Base-by-base conservation (phyloP, 2,329 filamentous ascomycete species). In the Myriosclerotinia scirpicola region DNA sequence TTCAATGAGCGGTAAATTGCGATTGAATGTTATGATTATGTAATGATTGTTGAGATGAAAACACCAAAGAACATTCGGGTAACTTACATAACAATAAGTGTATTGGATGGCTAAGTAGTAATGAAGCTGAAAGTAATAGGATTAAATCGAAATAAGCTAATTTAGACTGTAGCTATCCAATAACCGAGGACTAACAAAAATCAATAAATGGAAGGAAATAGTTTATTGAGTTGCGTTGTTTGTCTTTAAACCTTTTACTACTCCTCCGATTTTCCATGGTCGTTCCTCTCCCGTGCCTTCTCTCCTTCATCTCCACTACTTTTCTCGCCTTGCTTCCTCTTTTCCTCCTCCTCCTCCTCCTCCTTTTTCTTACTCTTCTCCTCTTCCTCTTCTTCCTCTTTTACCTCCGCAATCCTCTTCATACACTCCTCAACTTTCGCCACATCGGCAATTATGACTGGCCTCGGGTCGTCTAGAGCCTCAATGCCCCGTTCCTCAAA, bases 381-480 rank as follows among this genome's bases (percentile, higher is more conserved):
- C 12, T 11, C 17, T 2, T 52, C 7, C 9, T 30, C 1, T 42
- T n/a, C 11, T n/a, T 34, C 4, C 15, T 54, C 36, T 2, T 54
- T 1, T 9, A 34, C 55, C 5, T 34, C 2, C 3, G 2, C 14
- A 64, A 55, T 64, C 20, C 30, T 22, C 40, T 54, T 46, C 52
- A 46, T 5, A 22, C 26, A 55, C 17, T 34, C 52, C 30, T 55
- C 52, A 34, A 55, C 20, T 7, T 3, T 64, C 38, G n/a, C 5
- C 26, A 64, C 38, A 20, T 64, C 30, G 1, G 61, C 7, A 44
- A 22, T 1, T 14, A 5, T 7, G 5, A 15, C 20, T 44, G 20
- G 40, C n/a, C 14, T 9, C 3, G 55, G 40, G 6, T 59, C 52
- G 26, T 59, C 55, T 15, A 46, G 46, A 59, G 55, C 55, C n/a